phyloP scores from a whole-genome alignment of 352 stramenopile species.

The Hyaloperonospora brassicae region DNA sequence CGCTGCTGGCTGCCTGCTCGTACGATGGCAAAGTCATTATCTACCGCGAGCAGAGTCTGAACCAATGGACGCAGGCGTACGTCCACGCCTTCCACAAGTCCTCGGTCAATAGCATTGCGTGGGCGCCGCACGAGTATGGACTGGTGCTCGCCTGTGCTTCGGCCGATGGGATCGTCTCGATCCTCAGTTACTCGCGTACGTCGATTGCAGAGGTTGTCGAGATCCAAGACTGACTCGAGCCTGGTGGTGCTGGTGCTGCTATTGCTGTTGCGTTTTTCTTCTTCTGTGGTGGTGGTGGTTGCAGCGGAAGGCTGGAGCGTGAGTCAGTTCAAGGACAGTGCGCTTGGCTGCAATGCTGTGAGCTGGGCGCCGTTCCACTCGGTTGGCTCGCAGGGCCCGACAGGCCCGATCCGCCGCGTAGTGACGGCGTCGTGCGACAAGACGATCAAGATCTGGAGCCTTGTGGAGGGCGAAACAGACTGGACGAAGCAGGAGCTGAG shows the following conservation, averaged over 20 bases:
- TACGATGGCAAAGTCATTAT: slow-evolving; percentile 98
- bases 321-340: slow-evolving; percentile 90
- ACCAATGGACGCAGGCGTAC: slow-evolving; percentile 92
- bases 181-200: slow-evolving; percentile 74
- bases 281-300: not conserved
- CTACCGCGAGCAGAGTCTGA: slow-evolving; percentile 89
- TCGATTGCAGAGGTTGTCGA: not conserved
- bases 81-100: slow-evolving; percentile 82
- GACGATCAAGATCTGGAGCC: slow-evolving; percentile 93
- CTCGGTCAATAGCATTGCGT: slow-evolving; percentile 93
- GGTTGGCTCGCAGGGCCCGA: slow-evolving; percentile 38
- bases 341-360: slow-evolving; percentile 94
- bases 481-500: slow-evolving; percentile 77
- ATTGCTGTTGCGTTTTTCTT: slow-evolving; percentile 1
- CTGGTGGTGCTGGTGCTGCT: not conserved
- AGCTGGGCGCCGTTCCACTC: slow-evolving; percentile 92
- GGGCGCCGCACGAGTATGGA: slow-evolving; percentile 95
- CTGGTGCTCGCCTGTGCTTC: slow-evolving; percentile 90
- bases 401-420: slow-evolving; percentile 58
- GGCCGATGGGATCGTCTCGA: slow-evolving; percentile 92
- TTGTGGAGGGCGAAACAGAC: slow-evolving; percentile 59
- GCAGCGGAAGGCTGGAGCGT: slow-evolving; percentile 84
- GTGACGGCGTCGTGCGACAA: slow-evolving; percentile 98
- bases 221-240: not conserved
- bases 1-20: slow-evolving; percentile 93